Evolutionary conservation across 768 basidiomycete species (phyloP).

Genomic region (Boletus rubroflammeus): DNA sequence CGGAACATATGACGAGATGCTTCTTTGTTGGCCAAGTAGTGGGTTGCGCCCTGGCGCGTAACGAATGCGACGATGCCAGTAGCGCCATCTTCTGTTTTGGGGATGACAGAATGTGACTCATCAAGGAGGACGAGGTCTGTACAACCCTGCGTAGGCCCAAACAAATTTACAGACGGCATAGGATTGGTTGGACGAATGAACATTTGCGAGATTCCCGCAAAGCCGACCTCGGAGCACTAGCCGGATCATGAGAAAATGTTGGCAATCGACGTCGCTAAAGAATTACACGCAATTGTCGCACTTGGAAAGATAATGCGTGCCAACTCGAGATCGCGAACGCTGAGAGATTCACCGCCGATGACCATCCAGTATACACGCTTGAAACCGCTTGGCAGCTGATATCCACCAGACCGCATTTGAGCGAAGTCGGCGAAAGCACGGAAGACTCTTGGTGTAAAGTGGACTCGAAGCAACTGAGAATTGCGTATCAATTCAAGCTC

Average conservation of each 20-base stretch:
- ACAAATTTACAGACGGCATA: conserved; percentile 26
- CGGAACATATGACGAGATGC: conserved; percentile 30
- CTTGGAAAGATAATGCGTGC: conserved; percentile 23
- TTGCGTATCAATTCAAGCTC: conserved; percentile 23
- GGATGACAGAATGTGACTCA: conserved; percentile 19
- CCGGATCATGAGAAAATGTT: not conserved
- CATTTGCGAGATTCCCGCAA: conserved; percentile 31
- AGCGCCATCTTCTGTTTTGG: conserved; percentile 19
- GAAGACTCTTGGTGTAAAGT: conserved; percentile 31
- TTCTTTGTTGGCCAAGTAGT: conserved; percentile 26
- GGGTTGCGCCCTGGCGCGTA: conserved; percentile 25
- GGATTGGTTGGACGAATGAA: conserved; percentile 24
- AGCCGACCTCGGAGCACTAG: conserved; percentile 31
- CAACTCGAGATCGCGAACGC: conserved; percentile 24
- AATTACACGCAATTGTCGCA: conserved; percentile 29
- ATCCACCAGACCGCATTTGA: conserved; percentile 18
- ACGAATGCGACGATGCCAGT: conserved; percentile 29
- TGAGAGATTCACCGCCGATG: conserved; percentile 30
- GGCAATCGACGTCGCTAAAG: not conserved
- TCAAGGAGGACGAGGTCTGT: conserved; percentile 29
- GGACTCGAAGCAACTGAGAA: conserved; percentile 24
- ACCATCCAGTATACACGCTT: conserved; percentile 33
- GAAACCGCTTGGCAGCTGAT: conserved; percentile 18
- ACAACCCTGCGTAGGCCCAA: conserved; percentile 28
- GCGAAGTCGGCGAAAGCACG: conserved; percentile 29